Base-by-base conservation (phyloP, 176 grass and related monocot species). In the Aegilops bicornis region DNA sequence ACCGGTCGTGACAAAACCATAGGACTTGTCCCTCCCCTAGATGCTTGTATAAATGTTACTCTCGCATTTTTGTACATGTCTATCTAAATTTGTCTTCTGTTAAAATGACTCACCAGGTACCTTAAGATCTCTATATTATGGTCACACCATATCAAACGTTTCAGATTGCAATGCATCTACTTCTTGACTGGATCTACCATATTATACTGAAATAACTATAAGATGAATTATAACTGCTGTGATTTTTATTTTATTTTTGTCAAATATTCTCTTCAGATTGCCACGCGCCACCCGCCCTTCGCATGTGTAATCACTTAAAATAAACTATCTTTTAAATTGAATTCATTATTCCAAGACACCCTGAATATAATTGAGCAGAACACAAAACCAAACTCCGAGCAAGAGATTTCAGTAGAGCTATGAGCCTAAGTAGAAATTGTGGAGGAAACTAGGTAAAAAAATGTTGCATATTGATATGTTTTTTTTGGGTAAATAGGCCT, bases 111-210 rank as follows among this genome's bases (percentile, higher is more conserved):
- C 17, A 4, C 4, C 14, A 78, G 35, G 37, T 78, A 83, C 48
- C 1, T 31, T 76, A 16, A 63, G 59, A 64, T 50, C 45, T 79
- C 64, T 54, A 79, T 27, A 52, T 79, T 72, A 11, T 89, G 45
- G 43, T 2, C 36, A 37, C 7, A 39, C 2, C 39, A 11, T 65
- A 31, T 73, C 23, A 54, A 58, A 9, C 2, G 76, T 73, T 64
- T 42, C 42, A 12, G 79, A 32, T 54, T 79, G 8, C 33, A 79
- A 19, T 66, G 20, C 29, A 16, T 45, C 5, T 47, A 47, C 45
- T 47, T 47, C 10, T 14, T 47, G 45, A 13, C 45, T 47, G 12
- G 45, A 47, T 56, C 42, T 20, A 8, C 73, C 56, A 22, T 31
- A n/a, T 58, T 61, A 40, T 69, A 61, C 13, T 60, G n/a, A 59